These are phyloP conservation scores for Alnus rubra DNA, from an alignment of 306 rosid genomes.

Conservation along the genomic window DNA sequence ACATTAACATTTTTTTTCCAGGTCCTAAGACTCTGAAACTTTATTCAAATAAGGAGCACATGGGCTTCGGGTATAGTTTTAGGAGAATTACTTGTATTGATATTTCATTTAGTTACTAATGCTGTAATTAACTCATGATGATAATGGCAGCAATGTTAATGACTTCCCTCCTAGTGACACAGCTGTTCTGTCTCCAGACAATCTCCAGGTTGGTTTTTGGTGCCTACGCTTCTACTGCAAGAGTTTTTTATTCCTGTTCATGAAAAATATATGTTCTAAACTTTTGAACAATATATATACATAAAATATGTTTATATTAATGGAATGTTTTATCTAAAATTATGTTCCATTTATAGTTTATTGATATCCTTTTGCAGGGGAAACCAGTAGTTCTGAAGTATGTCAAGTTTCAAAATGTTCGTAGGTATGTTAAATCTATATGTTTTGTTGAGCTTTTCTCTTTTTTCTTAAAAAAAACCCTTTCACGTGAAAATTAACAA, in stretches of 20 bases:
- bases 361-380: conserved; percentile 53
- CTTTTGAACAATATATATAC: background rate
- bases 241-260: background rate
- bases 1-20: conserved; percentile 38
- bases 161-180: conserved; percentile 90
- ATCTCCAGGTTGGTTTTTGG: conserved; percentile 56
- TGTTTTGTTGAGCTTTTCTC: conserved; percentile 16
- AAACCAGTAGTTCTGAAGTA: conserved; percentile 76
- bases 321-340: background rate
- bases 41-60: conserved; percentile 92
- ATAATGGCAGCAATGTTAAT: conserved; percentile 71
- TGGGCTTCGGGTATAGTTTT: conserved; percentile 87
- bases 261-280: background rate
- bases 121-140: conserved; percentile 25
- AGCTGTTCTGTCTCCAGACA: conserved; percentile 60
- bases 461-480: background rate
- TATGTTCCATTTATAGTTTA: conserved; percentile 1
- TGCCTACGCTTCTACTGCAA: conserved; percentile 7
- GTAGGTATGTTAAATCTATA: conserved; percentile 58
- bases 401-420: conserved; percentile 96
- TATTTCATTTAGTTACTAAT: conserved; percentile 11
- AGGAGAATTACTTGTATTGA: conserved; percentile 14
- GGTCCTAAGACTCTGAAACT: conserved; percentile 95
- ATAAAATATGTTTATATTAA: background rate
- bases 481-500: conserved; percentile 5